Percentiles rank a stretch among this genome's conserved stretches.
Evolutionary conservation across 1,139 yeast genomes (phyloP).

Genomic region (Pichia sp.): DNA sequence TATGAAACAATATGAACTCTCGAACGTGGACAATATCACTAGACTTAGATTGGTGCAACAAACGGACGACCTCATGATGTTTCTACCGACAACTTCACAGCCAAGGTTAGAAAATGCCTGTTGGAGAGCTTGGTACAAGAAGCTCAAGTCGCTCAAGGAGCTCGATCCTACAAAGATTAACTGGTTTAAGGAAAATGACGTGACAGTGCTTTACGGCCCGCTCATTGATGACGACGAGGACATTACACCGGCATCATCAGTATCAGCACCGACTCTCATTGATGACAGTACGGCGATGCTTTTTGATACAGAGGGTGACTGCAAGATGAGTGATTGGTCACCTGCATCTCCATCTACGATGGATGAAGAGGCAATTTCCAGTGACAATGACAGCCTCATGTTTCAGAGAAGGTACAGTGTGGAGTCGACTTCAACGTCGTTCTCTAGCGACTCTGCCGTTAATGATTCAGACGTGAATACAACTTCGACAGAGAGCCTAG

Average conservation of each 20-base stretch:
- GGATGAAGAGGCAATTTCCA: not conserved
- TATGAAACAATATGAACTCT: slow-evolving; percentile 26
- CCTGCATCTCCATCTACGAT: too few relatives aligned
- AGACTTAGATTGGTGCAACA: slow-evolving; percentile 16
- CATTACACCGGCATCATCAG: too few relatives aligned
- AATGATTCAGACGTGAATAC: too few relatives aligned
- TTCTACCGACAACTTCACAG: slow-evolving; percentile 31
- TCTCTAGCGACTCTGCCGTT: too few relatives aligned
- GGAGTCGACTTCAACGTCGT: slow-evolving; percentile 4
- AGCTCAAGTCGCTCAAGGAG: slow-evolving; percentile 56
- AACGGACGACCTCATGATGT: slow-evolving; percentile 26
- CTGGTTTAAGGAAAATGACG: slow-evolving; percentile 77
- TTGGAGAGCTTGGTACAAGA: slow-evolving; percentile 88
- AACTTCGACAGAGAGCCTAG: too few relatives aligned
- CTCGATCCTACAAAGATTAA: slow-evolving; percentile 67
- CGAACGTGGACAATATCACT: slow-evolving; percentile 23
- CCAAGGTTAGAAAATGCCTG: slow-evolving; percentile 72
- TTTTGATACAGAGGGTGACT: slow-evolving; percentile 1
- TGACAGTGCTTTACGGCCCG: slow-evolving; percentile 78
- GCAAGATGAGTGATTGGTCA: slow-evolving; percentile 1
- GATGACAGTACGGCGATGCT: not conserved
- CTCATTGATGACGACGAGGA: slow-evolving; percentile 26
- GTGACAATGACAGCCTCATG: slow-evolving; percentile 5
- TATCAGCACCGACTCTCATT: not conserved
- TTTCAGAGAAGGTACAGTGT: slow-evolving; percentile 6